Percentiles rank a stretch among this genome's conserved stretches.
phyloP scores from a whole-genome alignment of 306 rosid genomes.

The Vicia sativa region DNA sequence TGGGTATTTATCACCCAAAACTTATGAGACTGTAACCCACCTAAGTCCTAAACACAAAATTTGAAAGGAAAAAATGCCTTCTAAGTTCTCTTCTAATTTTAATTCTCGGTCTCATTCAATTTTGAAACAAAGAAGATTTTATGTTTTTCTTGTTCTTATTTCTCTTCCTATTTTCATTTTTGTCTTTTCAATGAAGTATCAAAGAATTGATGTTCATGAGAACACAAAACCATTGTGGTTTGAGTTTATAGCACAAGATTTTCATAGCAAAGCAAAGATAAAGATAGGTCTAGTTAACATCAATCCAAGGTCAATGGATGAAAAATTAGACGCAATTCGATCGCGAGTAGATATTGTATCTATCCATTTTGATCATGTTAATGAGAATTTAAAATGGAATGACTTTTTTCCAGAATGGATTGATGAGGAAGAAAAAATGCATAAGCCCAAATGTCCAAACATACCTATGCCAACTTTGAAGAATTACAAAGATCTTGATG shows the following conservation, averaged over 20 bases:
- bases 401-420: slow-evolving; percentile 72
- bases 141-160: background rate
- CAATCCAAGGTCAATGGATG: background rate
- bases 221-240: slow-evolving; percentile 41
- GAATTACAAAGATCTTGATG: slow-evolving; percentile 52
- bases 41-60: background rate
- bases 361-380: slow-evolving; percentile 43
- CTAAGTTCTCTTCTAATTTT: slow-evolving; percentile 10
- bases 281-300: slow-evolving; percentile 66
- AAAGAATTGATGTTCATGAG: background rate
- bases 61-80: slow-evolving; percentile 42
- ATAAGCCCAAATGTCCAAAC: slow-evolving; percentile 54
- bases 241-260: slow-evolving; percentile 38
- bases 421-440: slow-evolving; percentile 52
- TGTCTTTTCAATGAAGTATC: slow-evolving; percentile 2
- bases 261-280: slow-evolving; percentile 23
- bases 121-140: background rate
- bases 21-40: slow-evolving; percentile 6
- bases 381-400: slow-evolving; percentile 49
- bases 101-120: background rate
- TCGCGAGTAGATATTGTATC: slow-evolving; percentile 29
- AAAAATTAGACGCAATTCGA: background rate
- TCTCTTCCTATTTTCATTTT: background rate
- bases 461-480: slow-evolving; percentile 56
- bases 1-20: slow-evolving; percentile 3